Evolutionary conservation across 2,329 filamentous ascomycete genomes (phyloP), one percentile per base, ranked within the genome.

Genomic region (Chrysoporthe austroafricana): DNA sequence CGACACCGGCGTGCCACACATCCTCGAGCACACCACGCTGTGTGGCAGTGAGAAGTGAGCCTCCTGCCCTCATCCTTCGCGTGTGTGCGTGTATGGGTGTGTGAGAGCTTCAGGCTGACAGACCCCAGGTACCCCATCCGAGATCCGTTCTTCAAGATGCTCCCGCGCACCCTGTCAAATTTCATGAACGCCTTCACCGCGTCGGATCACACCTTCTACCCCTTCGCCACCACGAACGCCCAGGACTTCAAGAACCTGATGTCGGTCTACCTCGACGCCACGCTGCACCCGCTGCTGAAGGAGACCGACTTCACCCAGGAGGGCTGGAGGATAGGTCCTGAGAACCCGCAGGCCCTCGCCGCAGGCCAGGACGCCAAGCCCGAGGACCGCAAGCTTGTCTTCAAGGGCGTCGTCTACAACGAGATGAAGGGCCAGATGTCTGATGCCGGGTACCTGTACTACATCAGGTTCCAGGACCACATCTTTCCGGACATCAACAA

Each of bases 351-450:
- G 62, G 86, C 90, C 1, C 72, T 86, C 64, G 82, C 83, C 42
- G 79, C 71, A 71, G 82, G 66, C 71, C 81, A 71, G 73, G 81
- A 73, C 73, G 81, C 71, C 69, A 84, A 78, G 70, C 82, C 77
- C 74, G 85, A 89, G 66, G 86, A 89, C 75, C 88, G 89, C 77
- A 88, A 88, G 71, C 81, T 97, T 52, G 92, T 97, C 0, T 98
- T 98, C 85, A 98, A 98, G 81, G 95, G 95, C 36, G 96, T 98
- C 1, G 95, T 98, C 0, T 98, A 98, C 82, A 99, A 99, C 75
- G 96, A 99, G 82, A 99, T 99, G 96, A 99, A 99, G 81, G 96
- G 96, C 0, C 94, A 97, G 76, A 97, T 98, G 90, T 98, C 96
- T 2, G 96, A 99, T 78, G 94, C 95, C 7, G 93, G 93, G 72